Evolutionary conservation across 495 filamentous ascomycete species (phyloP).

Genomic region (Hypoxylon lenormandii): DNA sequence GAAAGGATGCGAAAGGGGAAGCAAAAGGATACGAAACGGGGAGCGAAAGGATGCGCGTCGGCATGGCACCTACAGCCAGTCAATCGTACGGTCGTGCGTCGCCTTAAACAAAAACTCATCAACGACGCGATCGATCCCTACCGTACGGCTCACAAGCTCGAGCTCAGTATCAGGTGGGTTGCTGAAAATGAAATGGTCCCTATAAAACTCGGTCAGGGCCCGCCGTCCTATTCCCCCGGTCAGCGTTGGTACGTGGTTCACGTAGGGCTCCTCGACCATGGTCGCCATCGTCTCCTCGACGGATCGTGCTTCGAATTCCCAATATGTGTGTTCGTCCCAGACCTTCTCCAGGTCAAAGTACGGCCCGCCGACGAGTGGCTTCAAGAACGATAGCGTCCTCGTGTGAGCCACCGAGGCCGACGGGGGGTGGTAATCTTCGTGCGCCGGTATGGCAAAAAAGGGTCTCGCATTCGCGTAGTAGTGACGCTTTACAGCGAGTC

Average conservation of each 20-base stretch:
- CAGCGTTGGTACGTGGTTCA: conserved; percentile 68
- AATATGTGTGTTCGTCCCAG: conserved; percentile 70
- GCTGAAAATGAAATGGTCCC: conserved; percentile 76
- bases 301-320: conserved; percentile 66
- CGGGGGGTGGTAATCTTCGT: conserved; percentile 53
- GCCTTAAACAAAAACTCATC: conserved; percentile 72
- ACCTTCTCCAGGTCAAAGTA: conserved; percentile 70
- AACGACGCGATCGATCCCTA: conserved; percentile 67
- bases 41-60: no score
- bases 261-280: conserved; percentile 71
- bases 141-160: conserved; percentile 77
- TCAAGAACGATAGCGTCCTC: conserved; percentile 63
- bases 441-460: conserved; percentile 59
- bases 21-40: background rate
- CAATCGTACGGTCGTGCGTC: conserved; percentile 76
- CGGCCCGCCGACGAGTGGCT: conserved; percentile 63
- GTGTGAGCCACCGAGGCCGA: conserved; percentile 64
- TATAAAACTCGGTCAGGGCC: conserved; percentile 77
- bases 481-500: conserved; percentile 24
- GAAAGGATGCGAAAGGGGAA: background rate
- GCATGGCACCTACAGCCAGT: conserved; percentile 72
- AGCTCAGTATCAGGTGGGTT: conserved; percentile 76
- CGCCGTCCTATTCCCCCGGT: conserved; percentile 71
- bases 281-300: conserved; percentile 69
- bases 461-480: conserved; percentile 50